phyloP scores from a whole-genome alignment of 495 filamentous ascomycete genomes.

The Chaetomium cochliodes region DNA sequence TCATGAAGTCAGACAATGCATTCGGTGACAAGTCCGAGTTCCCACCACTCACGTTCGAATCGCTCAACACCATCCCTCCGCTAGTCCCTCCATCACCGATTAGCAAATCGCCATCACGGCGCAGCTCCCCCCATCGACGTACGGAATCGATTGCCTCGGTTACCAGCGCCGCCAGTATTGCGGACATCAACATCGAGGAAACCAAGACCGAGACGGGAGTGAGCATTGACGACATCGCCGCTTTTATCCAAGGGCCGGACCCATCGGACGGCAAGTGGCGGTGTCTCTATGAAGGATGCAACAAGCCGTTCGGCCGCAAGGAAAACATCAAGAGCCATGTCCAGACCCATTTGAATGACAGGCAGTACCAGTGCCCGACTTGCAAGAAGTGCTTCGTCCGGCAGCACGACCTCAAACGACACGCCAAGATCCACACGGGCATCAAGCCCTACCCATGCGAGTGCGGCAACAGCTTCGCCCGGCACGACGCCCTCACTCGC shows the following conservation, averaged over 20 bases:
- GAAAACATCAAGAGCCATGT: slow-evolving; percentile 98
- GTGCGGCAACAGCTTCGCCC: slow-evolving; percentile 86
- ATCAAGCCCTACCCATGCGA: slow-evolving; percentile 89
- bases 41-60: slow-evolving; percentile 25
- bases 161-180: slow-evolving; percentile 53
- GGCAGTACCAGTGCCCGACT: slow-evolving; percentile 84
- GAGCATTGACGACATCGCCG: slow-evolving; percentile 79
- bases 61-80: slow-evolving; percentile 22
- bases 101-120: slow-evolving; percentile 29
- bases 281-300: slow-evolving; percentile 77
- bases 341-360: slow-evolving; percentile 93
- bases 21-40: slow-evolving; percentile 43
- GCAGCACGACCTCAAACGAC: slow-evolving; percentile 93
- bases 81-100: slow-evolving; percentile 9
- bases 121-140: slow-evolving; percentile 45
- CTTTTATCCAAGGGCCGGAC: slow-evolving; percentile 79
- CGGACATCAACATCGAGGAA: slow-evolving; percentile 56
- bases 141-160: slow-evolving; percentile 51
- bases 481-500: slow-evolving; percentile 90
- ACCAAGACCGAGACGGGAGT: slow-evolving; percentile 69
- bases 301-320: slow-evolving; percentile 82
- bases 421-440: slow-evolving; percentile 92
- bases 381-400: slow-evolving; percentile 94
- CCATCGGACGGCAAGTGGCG: slow-evolving; percentile 75
- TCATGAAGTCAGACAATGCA: slow-evolving; percentile 26